Conservation (phyloP, 2,329 filamentous ascomycete species). For the Madurella fahalii region DNA sequence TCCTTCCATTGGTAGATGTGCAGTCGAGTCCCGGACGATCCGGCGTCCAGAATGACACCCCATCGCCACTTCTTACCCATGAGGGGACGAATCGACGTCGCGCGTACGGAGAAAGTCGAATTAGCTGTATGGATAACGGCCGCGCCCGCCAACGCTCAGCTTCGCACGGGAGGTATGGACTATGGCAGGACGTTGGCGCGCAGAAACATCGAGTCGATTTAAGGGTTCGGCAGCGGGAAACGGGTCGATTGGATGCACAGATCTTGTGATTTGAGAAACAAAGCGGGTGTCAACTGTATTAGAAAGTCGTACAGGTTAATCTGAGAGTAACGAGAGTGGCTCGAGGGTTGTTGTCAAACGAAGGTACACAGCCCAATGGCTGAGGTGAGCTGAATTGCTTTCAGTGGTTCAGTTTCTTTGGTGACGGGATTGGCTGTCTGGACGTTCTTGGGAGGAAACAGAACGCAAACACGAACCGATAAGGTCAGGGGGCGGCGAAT, state of each 20-base stretch:
- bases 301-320: slow-evolving; percentile 13
- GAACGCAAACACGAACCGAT: slow-evolving; percentile 11
- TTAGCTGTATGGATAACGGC: not conserved
- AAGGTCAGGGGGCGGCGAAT: slow-evolving; percentile 22
- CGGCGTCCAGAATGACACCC: slow-evolving; percentile 94
- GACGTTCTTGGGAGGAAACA: slow-evolving; percentile 4
- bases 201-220: slow-evolving; percentile 7
- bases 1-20: slow-evolving; percentile 95
- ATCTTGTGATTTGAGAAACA: not conserved
- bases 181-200: not conserved
- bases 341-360: slow-evolving; percentile 19
- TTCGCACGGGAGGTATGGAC: not conserved
- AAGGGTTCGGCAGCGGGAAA: not conserved
- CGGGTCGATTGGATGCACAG: not conserved
- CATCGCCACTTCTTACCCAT: slow-evolving; percentile 53
- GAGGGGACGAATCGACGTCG: not conserved
- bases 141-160: not conserved
- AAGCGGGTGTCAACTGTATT: slow-evolving; percentile 1
- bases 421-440: slow-evolving; percentile 3
- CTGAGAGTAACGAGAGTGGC: slow-evolving; percentile 21
- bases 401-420: slow-evolving; percentile 7
- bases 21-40: slow-evolving; percentile 91
- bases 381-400: slow-evolving; percentile 18
- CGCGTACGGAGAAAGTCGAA: not conserved
- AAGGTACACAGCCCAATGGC: slow-evolving; percentile 23